Evolutionary conservation across 495 filamentous ascomycete species (phyloP).

Genomic region (Entonaema liquescens): DNA sequence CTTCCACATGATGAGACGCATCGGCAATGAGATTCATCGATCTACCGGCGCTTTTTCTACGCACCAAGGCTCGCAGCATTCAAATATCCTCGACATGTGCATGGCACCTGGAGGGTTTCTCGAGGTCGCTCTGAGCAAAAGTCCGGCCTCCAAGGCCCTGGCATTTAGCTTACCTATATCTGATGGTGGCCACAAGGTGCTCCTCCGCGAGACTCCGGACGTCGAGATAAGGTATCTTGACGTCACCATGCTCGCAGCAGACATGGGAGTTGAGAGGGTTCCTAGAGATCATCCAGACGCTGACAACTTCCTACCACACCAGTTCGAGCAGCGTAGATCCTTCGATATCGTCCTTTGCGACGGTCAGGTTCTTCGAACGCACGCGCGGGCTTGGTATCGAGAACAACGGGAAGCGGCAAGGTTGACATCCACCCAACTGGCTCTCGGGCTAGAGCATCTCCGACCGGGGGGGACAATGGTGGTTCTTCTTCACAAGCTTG

Average conservation of each 20-base stretch:
- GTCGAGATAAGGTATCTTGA: conserved; percentile 52
- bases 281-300: conserved; percentile 56
- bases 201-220: conserved; percentile 30
- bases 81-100: conserved; percentile 63
- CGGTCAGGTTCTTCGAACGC: conserved; percentile 62
- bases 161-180: conserved; percentile 55
- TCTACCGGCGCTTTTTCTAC: conserved; percentile 50
- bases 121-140: conserved; percentile 45
- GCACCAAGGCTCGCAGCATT: conserved; percentile 31
- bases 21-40: conserved; percentile 28
- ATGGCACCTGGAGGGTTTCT: conserved; percentile 67
- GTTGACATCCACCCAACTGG: conserved; percentile 55
- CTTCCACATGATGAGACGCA: conserved; percentile 27
- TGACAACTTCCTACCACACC: conserved; percentile 48
- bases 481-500: conserved; percentile 60
- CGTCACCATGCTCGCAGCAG: conserved; percentile 63
- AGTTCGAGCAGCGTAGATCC: conserved; percentile 36
- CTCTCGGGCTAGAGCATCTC: conserved; percentile 58
- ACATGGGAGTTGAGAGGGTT: conserved; percentile 57
- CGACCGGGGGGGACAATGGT: conserved; percentile 57
- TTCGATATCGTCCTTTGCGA: conserved; percentile 69
- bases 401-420: conserved; percentile 53
- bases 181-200: conserved; percentile 57
- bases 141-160: conserved; percentile 47
- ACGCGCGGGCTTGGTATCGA: conserved; percentile 53